Evolutionary conservation across 2,329 filamentous ascomycete species (phyloP), one percentile per base, ranked within the genome.

Genomic region (Diaporthe sp.): DNA sequence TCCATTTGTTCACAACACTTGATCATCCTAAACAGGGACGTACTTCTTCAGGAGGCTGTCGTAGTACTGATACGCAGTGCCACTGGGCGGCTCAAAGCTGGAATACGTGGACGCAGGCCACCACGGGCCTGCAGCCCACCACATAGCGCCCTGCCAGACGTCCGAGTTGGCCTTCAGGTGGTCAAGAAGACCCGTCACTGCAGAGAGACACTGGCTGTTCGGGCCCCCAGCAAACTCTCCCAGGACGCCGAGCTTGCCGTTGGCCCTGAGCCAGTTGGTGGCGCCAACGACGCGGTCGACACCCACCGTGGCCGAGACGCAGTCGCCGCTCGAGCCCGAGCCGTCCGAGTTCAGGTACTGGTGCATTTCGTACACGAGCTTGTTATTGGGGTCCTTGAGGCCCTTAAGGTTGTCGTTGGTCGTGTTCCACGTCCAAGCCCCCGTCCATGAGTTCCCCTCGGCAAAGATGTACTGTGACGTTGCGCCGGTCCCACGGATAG

Each of bases 61-160:
- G 76, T 83, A 76, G 51, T 76, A 70, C 19, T 76, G 77, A 73
- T 88, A 88, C 0, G 79, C 86, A 5, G 80, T 82, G 5, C 87
- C 85, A 39, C 79, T 83, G 7, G 86, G 83, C 10, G 86, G 86
- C 81, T 88, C 87, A 76, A 88, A 86, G 78, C 79, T 81, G 32
- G 63, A 68, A 79, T 81, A 88, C 70, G 78, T 79, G 63, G 87
- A 86, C 66, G 83, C 79, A 27, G 81, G 85, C 89, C 89, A 91
- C 89, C 88, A 90, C 19, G 89, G 89, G 0, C 89, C 89, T 25
- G 86, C 88, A 44, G 85, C 82, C 89, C 89, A 91, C 87, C 88
- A 90, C 19, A 88, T 78, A 75, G 85, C 88, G 19, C 88, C 89
- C 39, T 84, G 84, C 89, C 89, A 91, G 44, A 90, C 88, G 73